Percentiles rank a stretch among this genome's conserved stretches.
These are phyloP conservation scores for Xylaria flabelliformis DNA, from an alignment of 495 filamentous ascomycete genomes.

Conservation along the genomic window DNA sequence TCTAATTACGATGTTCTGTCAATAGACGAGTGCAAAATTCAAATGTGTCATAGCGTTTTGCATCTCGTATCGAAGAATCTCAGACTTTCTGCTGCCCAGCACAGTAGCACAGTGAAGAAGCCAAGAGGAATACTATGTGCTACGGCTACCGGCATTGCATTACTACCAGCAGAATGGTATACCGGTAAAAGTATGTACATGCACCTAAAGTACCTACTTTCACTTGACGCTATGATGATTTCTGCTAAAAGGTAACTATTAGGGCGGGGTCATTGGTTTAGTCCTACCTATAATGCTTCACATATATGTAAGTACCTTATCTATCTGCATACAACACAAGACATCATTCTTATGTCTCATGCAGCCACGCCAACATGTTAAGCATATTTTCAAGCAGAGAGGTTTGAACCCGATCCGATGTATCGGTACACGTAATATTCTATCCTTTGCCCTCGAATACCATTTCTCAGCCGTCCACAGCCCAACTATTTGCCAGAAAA, in stretches of 20 bases:
- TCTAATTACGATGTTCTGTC: neutral
- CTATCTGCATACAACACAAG: neutral
- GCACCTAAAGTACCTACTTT: too few species aligned
- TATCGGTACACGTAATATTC: too few species aligned
- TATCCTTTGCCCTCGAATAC: too few species aligned
- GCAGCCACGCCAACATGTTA: neutral
- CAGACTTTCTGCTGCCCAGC: too few species aligned
- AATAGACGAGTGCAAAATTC: neutral
- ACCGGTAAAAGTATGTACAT: too few species aligned
- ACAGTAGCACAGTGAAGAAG: neutral
- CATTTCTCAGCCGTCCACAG: neutral
- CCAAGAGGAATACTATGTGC: neutral
- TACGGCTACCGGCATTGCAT: conserved; percentile 6
- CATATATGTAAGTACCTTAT: neutral
- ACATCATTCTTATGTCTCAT: neutral
- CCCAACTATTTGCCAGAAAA: neutral
- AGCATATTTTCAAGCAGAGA: too few species aligned
- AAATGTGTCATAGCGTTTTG: neutral
- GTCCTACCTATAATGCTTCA: neutral
- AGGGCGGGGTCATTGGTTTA: too few species aligned
- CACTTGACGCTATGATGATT: too few species aligned
- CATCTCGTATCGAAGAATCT: conserved; percentile 5
- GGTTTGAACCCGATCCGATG: too few species aligned
- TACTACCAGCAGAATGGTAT: neutral
- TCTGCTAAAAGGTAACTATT: too few species aligned